A percentile compares a stretch with the other conserved stretches of the same genome.
These are phyloP conservation scores for Leccinum truebloodii DNA, from an alignment of 768 basidiomycete species.

Conservation along the genomic window DNA sequence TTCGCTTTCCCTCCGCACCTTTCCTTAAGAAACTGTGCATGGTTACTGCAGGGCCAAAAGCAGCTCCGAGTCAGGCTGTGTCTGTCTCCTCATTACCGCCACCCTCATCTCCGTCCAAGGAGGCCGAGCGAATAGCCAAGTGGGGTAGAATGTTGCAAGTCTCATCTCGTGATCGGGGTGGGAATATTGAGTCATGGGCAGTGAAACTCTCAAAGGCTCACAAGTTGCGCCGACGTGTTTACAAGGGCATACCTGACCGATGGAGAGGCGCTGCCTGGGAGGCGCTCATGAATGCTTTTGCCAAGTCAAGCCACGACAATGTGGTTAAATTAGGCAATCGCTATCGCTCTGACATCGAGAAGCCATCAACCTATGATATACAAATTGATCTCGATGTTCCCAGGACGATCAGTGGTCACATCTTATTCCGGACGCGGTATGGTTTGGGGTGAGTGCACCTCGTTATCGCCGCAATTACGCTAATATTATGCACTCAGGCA, in stretches of 20 bases:
- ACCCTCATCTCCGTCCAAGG: constrained; percentile 52
- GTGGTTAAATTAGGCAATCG: constrained; percentile 45
- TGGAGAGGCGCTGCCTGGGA: constrained; percentile 96
- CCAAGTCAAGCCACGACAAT: constrained; percentile 47
- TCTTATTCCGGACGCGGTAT: constrained; percentile 94
- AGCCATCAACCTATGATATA: constrained; percentile 86
- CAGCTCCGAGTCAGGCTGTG: constrained; percentile 46
- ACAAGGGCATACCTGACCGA: constrained; percentile 96
- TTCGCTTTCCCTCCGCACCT: constrained; percentile 65
- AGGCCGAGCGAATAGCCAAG: constrained; percentile 78
- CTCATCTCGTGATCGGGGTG: constrained; percentile 66
- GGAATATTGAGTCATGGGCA: constrained; percentile 74
- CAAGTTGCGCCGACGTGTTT: constrained; percentile 75
- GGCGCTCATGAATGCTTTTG: constrained; percentile 61
- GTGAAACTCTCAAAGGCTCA: constrained; percentile 62
- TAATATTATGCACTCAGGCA: constrained; percentile 54
- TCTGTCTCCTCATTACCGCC: constrained; percentile 51
- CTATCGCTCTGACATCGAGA: constrained; percentile 68
- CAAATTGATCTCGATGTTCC: constrained; percentile 99
- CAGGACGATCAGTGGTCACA: constrained; percentile 91
- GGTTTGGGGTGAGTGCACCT: constrained; percentile 78
- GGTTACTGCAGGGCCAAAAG: constrained; percentile 46
- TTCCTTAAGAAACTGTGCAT: constrained; percentile 57
- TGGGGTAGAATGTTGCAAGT: constrained; percentile 92
- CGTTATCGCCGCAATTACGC: constrained; percentile 4